A percentile compares a stretch with the other conserved stretches of the same genome.
phyloP scores from a whole-genome alignment of 129 eudicot species.

The Apium graveolens region DNA sequence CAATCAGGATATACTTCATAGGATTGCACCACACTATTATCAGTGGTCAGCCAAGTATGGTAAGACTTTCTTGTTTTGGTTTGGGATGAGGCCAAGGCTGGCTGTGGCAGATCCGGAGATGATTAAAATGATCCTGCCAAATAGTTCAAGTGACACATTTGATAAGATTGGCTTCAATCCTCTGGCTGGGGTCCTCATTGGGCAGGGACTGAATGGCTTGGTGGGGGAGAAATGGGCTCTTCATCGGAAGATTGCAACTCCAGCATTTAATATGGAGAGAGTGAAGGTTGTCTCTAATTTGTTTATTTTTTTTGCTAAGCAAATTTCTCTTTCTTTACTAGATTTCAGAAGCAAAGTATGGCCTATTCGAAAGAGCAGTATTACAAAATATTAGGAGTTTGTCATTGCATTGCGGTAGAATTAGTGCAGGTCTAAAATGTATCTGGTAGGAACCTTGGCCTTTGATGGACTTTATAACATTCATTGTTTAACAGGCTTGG shows the following conservation, averaged over 20 bases:
- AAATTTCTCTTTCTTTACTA: neutral
- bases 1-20: constrained; percentile 21
- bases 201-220: constrained; percentile 34
- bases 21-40: constrained; percentile 27
- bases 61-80: constrained; percentile 36
- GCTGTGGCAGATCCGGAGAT: constrained; percentile 27
- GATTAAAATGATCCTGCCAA: constrained; percentile 27
- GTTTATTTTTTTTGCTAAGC: neutral
- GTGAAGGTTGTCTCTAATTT: constrained; percentile 23
- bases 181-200: constrained; percentile 24
- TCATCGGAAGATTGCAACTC: constrained; percentile 31
- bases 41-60: constrained; percentile 33
- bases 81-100: constrained; percentile 31
- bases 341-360: neutral
- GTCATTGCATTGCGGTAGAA: neutral
- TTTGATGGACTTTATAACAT: neutral
- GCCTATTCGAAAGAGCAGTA: neutral
- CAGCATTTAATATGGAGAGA: constrained; percentile 33
- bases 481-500: constrained; percentile 29
- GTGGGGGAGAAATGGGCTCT: constrained; percentile 34
- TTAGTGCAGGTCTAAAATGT: neutral
- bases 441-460: neutral
- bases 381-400: neutral
- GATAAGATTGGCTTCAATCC: constrained; percentile 28
- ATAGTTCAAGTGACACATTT: constrained; percentile 14